A percentile compares a stretch with the other conserved stretches of the same genome.
These are phyloP conservation scores for Lodderomyces metapsilosis DNA, from an alignment of 1,139 yeast species.

Conservation along the genomic window DNA sequence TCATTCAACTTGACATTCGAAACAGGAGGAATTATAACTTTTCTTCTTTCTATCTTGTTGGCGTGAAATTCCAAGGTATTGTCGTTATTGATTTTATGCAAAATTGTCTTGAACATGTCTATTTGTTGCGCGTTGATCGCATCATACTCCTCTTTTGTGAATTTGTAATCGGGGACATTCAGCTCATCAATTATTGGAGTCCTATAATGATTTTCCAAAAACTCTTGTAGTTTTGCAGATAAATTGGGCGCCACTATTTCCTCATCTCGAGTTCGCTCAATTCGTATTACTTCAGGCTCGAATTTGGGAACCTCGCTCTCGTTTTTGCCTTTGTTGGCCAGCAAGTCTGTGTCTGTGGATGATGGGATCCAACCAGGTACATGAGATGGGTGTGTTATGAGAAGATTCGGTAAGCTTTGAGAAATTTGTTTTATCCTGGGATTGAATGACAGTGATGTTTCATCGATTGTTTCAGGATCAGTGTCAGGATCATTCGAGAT, in stretches of 20 bases:
- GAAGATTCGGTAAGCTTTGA: conserved; percentile 54
- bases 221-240: conserved; percentile 46
- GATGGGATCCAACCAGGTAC: conserved; percentile 58
- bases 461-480: conserved; percentile 18
- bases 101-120: conserved; percentile 25
- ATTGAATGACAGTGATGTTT: conserved; percentile 17
- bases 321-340: conserved; percentile 35
- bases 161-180: conserved; percentile 29
- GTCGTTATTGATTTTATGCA: conserved; percentile 34
- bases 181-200: conserved; percentile 44
- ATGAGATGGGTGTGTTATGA: conserved; percentile 79
- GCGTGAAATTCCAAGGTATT: conserved; percentile 42
- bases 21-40: conserved; percentile 44
- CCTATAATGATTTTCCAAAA: conserved; percentile 50
- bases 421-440: conserved; percentile 43
- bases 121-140: conserved; percentile 32
- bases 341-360: conserved; percentile 27
- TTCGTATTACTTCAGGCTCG: conserved; percentile 29
- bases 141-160: conserved; percentile 36
- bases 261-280: conserved; percentile 20
- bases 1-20: conserved; percentile 40
- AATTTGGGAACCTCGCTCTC: conserved; percentile 37
- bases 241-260: conserved; percentile 28
- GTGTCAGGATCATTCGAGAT: conserved; percentile 12
- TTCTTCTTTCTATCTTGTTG: conserved; percentile 44